These are phyloP conservation scores for Tylopilus sp. DNA, from an alignment of 1,284 basidiomycete genomes.

Conservation along the genomic window DNA sequence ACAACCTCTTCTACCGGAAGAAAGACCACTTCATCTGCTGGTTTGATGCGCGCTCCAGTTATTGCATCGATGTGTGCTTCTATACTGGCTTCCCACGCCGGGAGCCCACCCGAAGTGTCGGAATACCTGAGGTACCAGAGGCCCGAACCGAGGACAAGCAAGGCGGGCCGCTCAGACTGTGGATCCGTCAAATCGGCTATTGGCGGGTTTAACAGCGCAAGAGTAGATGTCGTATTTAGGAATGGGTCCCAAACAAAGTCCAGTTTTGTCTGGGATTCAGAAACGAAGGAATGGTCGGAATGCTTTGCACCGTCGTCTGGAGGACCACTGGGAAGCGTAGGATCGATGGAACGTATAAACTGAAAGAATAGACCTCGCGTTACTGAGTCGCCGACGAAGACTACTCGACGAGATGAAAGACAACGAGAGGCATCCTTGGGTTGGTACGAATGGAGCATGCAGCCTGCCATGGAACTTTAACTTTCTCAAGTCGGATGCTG, in stretches of 20 bases:
- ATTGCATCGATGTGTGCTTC: slow-evolving; percentile 58
- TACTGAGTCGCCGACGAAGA: slow-evolving; percentile 86
- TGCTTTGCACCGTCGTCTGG: slow-evolving; percentile 64
- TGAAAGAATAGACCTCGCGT: slow-evolving; percentile 79
- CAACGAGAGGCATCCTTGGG: slow-evolving; percentile 52
- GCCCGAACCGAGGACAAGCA: slow-evolving; percentile 81
- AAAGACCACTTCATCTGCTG: slow-evolving; percentile 71
- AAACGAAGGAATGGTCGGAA: slow-evolving; percentile 50
- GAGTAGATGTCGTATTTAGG: slow-evolving; percentile 62
- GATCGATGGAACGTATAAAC: slow-evolving; percentile 58
- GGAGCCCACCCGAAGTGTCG: slow-evolving; percentile 63
- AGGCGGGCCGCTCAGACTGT: slow-evolving; percentile 40
- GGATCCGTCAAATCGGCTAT: slow-evolving; percentile 3
- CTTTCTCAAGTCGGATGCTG: neutral
- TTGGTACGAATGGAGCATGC: slow-evolving; percentile 68
- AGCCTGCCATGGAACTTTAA: slow-evolving; percentile 46
- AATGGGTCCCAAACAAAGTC: slow-evolving; percentile 81
- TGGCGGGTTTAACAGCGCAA: slow-evolving; percentile 36
- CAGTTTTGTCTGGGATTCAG: slow-evolving; percentile 48
- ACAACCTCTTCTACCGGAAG: slow-evolving; percentile 73
- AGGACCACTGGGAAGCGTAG: slow-evolving; percentile 50
- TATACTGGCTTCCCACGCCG: slow-evolving; percentile 73
- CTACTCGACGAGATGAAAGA: slow-evolving; percentile 49
- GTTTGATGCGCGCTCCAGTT: slow-evolving; percentile 33
- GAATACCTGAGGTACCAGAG: slow-evolving; percentile 84